Evolutionary conservation across 139 green algal species (phyloP), one percentile per base, ranked within the genome.

Genomic region (Haematococcus sp.): DNA sequence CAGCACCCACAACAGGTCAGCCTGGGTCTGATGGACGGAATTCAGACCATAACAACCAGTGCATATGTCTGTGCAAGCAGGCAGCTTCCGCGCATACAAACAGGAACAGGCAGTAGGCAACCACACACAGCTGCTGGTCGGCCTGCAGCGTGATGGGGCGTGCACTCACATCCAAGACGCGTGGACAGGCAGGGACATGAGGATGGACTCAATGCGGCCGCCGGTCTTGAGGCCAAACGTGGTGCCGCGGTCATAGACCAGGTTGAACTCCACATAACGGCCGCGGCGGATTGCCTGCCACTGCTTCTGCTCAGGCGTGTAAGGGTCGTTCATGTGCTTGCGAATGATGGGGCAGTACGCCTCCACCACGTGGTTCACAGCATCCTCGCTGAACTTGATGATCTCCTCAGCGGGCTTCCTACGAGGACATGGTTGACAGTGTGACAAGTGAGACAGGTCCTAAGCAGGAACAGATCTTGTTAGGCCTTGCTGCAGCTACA

Each of bases 261-360:
- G 88, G 86, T 99, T 99, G 88, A 98, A 99, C 88, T 99, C 96
- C 13, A 98, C 96, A 76, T 99, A 98, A 16, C 90, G 79, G 7
- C 90, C 90, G 28, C 90, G 81, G 28, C 93, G 75, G 55, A 98
- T 64, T 75, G 94, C 91, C 91, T 99, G 96, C 96, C 96, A 99
- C 74, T 91, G 44, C 88, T 97, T 98, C 76, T 99, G 71, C 84
- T 94, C 61, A 35, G 81, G 63, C 0, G 89, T 97, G 88, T 88
- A 99, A 16, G 82, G 30, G 70, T 97, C 88, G 80, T 97, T 83
- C 83, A 94, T 97, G 87, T 96, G 93, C 89, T 94, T 95, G 22
- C 61, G 79, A 4, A 98, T 83, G 16, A 99, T 83, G 32, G 96
- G 96, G 59, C 93, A 82, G 87, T 99, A 99, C 1, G 88, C 83